phyloP scores from a whole-genome alignment of 2,329 filamentous ascomycete genomes.

The Colletotrichum brevisporum region DNA sequence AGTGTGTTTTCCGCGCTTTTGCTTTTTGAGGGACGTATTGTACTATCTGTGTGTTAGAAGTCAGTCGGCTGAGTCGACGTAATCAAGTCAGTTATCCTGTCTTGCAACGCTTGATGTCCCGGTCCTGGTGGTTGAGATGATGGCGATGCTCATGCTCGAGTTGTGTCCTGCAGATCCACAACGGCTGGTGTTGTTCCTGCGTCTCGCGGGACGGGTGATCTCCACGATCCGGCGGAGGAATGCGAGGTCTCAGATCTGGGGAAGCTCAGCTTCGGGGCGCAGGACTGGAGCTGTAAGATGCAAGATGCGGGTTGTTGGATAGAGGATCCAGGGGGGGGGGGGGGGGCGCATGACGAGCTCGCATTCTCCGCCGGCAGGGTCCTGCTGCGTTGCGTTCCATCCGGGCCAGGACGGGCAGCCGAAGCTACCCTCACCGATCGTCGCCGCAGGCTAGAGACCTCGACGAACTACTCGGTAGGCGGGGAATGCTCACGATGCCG shows the following conservation, averaged over 20 bases:
- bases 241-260: not conserved
- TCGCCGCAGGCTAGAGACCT: not conserved
- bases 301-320: not conserved
- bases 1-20: slow-evolving; percentile 2
- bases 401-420: not conserved
- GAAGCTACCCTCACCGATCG: not conserved
- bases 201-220: not conserved
- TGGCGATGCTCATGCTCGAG: not conserved
- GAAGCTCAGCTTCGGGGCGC: not conserved
- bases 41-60: not conserved
- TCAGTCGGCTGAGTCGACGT: not conserved
- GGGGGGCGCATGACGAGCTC: not conserved
- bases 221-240: not conserved
- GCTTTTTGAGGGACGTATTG: not conserved
- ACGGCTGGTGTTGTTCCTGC: not conserved
- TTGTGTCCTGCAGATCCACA: not conserved
- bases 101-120: not conserved
- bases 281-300: not conserved
- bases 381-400: not conserved
- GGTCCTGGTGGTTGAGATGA: not conserved
- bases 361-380: not conserved
- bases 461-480: not conserved
- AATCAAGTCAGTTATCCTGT: slow-evolving; percentile 1
- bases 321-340: not conserved
- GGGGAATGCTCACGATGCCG: slow-evolving; percentile 2